These are phyloP conservation scores for Triticum urartu DNA, from an alignment of 176 grass and related monocot species.

Conservation along the genomic window DNA sequence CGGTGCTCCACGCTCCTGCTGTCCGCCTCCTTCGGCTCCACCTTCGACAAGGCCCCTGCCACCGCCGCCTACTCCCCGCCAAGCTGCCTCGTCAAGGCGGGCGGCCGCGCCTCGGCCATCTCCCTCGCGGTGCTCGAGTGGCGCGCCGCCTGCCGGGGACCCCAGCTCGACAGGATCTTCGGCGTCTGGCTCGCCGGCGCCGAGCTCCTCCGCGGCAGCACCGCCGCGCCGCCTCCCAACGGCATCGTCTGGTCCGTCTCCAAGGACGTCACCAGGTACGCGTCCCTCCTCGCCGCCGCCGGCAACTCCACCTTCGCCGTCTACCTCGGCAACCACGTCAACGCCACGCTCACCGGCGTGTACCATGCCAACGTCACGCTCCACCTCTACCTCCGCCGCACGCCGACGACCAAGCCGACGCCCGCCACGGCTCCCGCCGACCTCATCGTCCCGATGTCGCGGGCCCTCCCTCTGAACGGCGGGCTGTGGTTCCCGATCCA, in stretches of 20 bases:
- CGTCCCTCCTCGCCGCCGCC: conserved; percentile 44
- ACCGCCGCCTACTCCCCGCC: conserved; percentile 48
- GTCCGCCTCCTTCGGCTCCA: conserved; percentile 55
- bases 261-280: conserved; percentile 67
- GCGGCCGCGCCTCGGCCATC: background rate
- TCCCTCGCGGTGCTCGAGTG: conserved; percentile 66
- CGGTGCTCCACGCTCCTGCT: conserved; percentile 56
- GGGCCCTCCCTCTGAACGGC: conserved; percentile 50
- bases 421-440: conserved; percentile 30
- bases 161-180: conserved; percentile 66
- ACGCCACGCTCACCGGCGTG: conserved; percentile 35
- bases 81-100: conserved; percentile 1
- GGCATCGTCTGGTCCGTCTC: conserved; percentile 61
- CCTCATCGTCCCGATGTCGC: conserved; percentile 53
- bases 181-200: conserved; percentile 75
- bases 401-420: background rate
- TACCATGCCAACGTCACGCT: too few relatives aligned
- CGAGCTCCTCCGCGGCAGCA: conserved; percentile 68
- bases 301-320: conserved; percentile 45
- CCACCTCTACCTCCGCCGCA: conserved; percentile 37
- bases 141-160: conserved; percentile 43
- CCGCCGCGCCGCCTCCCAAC: conserved; percentile 46
- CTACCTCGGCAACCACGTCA: conserved; percentile 54
- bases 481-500: conserved; percentile 72
- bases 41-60: conserved; percentile 43